phyloP scores from a whole-genome alignment of 2,329 filamentous ascomycete species.

The Penicillium sp. region DNA sequence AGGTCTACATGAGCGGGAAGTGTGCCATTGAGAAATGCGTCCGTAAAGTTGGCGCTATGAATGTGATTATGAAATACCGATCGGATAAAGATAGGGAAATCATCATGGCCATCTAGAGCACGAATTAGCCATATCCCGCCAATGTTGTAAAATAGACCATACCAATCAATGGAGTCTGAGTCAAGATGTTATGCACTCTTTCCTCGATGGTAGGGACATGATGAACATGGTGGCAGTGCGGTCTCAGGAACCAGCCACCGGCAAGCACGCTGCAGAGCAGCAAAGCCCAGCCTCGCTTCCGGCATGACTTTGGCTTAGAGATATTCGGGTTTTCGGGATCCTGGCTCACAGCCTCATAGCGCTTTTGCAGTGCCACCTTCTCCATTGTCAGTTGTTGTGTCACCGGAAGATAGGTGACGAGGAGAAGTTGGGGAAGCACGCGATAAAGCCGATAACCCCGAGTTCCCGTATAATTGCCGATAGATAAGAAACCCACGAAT shows the following conservation, averaged over 20 bases:
- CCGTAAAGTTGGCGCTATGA: conserved; percentile 70
- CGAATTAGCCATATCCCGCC: background rate
- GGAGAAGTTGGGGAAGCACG: background rate
- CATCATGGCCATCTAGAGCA: conserved; percentile 78
- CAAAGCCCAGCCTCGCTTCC: conserved; percentile 8
- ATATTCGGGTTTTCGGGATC: background rate
- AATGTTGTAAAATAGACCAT: conserved; percentile 1
- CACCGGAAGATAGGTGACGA: background rate
- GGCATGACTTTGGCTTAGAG: background rate
- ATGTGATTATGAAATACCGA: conserved; percentile 72
- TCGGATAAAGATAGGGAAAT: conserved; percentile 75
- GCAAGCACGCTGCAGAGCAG: conserved; percentile 9
- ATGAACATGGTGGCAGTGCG: conserved; percentile 6
- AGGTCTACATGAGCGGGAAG: conserved; percentile 75
- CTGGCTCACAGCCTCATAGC: background rate
- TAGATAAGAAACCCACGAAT: background rate
- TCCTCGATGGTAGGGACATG: conserved; percentile 29
- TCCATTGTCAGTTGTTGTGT: conserved; percentile 1
- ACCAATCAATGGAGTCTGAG: conserved; percentile 52
- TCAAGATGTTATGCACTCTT: conserved; percentile 47
- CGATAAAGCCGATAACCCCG: background rate
- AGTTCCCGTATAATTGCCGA: background rate
- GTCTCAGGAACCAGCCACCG: conserved; percentile 15
- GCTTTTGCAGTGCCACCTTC: background rate
- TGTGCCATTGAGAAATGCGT: conserved; percentile 70